phyloP scores from a whole-genome alignment of 1,284 basidiomycete genomes.

The Tremellales sp. region DNA sequence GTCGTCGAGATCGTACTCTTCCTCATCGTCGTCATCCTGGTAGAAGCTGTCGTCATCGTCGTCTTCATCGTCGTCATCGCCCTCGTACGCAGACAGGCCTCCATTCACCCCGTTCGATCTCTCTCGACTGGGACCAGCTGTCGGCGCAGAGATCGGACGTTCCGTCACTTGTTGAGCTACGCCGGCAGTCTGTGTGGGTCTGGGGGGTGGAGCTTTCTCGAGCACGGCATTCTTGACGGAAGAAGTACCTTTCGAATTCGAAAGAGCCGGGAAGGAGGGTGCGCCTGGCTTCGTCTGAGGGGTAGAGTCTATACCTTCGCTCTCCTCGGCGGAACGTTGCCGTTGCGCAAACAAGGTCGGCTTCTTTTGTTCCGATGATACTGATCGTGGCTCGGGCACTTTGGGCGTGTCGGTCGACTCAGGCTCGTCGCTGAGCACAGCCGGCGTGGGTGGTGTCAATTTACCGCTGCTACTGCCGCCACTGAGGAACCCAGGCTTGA shows the following conservation, averaged over 20 bases:
- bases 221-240: not conserved
- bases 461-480: not conserved
- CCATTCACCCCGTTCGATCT: not conserved
- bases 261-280: not conserved
- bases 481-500: constrained; percentile 36
- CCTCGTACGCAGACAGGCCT: constrained; percentile 19
- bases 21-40: constrained; percentile 32
- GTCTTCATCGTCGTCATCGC: constrained; percentile 22
- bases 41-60: constrained; percentile 18
- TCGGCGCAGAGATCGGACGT: not conserved
- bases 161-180: not conserved
- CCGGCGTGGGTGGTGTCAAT: not conserved
- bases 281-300: not conserved
- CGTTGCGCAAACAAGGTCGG: constrained; percentile 34
- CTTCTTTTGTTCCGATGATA: too few species aligned
- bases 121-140: not conserved
- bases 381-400: not conserved
- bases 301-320: too few species aligned
- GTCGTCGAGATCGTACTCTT: constrained; percentile 45
- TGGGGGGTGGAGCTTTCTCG: constrained; percentile 1
- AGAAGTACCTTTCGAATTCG: not conserved
- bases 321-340: constrained; percentile 1
- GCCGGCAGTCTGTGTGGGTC: constrained; percentile 3
- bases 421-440: not conserved
- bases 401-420: not conserved